A percentile compares a stretch with the other conserved stretches of the same genome.
These are phyloP conservation scores for Gossypium mustelinum DNA, from an alignment of 345 rosid species.

Conservation along the genomic window DNA sequence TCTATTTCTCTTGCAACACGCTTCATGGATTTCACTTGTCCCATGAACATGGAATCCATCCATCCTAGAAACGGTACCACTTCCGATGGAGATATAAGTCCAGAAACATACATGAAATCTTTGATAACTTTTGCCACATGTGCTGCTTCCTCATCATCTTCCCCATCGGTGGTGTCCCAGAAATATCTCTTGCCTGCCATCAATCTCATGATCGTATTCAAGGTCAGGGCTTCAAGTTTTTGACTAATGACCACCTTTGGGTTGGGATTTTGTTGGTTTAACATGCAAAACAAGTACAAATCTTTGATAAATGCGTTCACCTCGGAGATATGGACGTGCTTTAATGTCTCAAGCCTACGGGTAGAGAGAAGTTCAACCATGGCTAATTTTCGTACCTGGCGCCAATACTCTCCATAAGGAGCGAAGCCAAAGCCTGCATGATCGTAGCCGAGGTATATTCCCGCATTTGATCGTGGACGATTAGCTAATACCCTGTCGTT, in stretches of 20 bases:
- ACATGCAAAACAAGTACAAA: conserved; percentile 3
- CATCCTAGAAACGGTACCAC: conserved; percentile 29
- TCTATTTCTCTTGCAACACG: conserved; percentile 17
- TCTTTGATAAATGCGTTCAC: conserved; percentile 7
- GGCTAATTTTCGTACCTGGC: conserved; percentile 20
- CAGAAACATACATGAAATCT: conserved; percentile 23
- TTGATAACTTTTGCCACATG: conserved; percentile 25
- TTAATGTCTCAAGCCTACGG: conserved; percentile 13
- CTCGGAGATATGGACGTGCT: conserved; percentile 9
- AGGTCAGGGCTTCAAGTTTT: conserved; percentile 4
- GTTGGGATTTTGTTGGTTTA: neutral
- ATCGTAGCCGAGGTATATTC: conserved; percentile 12
- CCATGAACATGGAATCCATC: conserved; percentile 23
- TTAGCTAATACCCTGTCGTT: conserved; percentile 24
- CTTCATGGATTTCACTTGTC: conserved; percentile 22
- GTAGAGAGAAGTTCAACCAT: conserved; percentile 19
- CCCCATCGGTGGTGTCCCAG: neutral
- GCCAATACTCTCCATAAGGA: conserved; percentile 21
- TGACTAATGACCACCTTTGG: neutral
- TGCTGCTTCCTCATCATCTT: conserved; percentile 19
- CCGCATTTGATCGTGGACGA: conserved; percentile 27
- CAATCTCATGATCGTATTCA: conserved; percentile 13
- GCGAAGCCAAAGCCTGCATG: conserved; percentile 23
- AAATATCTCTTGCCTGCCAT: conserved; percentile 12
- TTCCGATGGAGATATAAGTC: conserved; percentile 27